A percentile compares a stretch with the other conserved stretches of the same genome.
These are phyloP conservation scores for Lophium mytilinum DNA, from an alignment of 495 filamentous ascomycete species.

Conservation along the genomic window DNA sequence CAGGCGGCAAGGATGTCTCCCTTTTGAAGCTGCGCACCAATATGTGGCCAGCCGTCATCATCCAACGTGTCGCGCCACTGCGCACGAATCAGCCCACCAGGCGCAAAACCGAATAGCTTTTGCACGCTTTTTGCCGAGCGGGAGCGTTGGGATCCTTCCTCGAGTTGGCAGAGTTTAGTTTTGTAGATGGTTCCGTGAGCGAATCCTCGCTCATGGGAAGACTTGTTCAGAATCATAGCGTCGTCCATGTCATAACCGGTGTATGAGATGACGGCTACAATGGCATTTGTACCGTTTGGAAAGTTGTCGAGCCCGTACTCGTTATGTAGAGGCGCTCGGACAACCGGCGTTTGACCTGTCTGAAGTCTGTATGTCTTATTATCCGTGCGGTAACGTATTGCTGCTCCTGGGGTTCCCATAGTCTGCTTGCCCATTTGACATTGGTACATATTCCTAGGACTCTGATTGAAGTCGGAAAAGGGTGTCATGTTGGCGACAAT, in stretches of 20 bases:
- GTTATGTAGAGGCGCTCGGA: constrained; percentile 84
- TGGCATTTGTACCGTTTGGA: constrained; percentile 92
- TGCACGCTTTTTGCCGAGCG: constrained; percentile 48
- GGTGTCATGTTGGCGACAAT: constrained; percentile 98
- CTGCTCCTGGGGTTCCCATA: constrained; percentile 92
- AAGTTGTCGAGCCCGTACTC: constrained; percentile 97
- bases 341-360: constrained; percentile 91
- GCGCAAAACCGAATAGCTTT: constrained; percentile 82
- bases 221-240: constrained; percentile 99
- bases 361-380: constrained; percentile 95
- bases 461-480: constrained; percentile 98
- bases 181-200: constrained; percentile 96
- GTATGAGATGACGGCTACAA: constrained; percentile 97
- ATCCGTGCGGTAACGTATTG: constrained; percentile 80
- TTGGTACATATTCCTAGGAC: constrained; percentile 98
- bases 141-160: constrained; percentile 57
- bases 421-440: constrained; percentile 99
- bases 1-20: constrained; percentile 81
- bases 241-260: constrained; percentile 99
- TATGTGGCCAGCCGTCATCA: constrained; percentile 72
- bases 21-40: constrained; percentile 66
- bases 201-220: constrained; percentile 93
- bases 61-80: constrained; percentile 63
- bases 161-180: constrained; percentile 77
- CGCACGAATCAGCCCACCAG: constrained; percentile 55